Evolutionary conservation across 371 early-diverging fungal species (phyloP).

Genomic region (Mucor ambiguus): DNA sequence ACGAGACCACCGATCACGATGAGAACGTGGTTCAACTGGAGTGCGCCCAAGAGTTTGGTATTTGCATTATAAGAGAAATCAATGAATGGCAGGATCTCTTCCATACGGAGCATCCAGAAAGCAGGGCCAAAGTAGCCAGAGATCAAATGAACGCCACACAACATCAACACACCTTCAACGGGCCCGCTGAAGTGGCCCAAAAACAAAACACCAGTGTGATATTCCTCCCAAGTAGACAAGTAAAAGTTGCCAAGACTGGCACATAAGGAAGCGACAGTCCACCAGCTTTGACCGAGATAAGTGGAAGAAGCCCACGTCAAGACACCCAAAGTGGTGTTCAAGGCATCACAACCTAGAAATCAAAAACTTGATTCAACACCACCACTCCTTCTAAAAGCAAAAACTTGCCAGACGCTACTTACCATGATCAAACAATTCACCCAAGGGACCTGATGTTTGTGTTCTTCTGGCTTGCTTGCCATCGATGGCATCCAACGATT

Average conservation of each 20-base stretch:
- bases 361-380: background rate
- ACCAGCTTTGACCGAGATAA: conserved; percentile 80
- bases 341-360: conserved; percentile 84
- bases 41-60: conserved; percentile 43
- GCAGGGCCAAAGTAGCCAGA: conserved; percentile 63
- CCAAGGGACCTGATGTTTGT: conserved; percentile 87
- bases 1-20: conserved; percentile 60
- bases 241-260: conserved; percentile 87
- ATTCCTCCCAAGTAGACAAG: conserved; percentile 95
- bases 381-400: background rate
- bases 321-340: conserved; percentile 75
- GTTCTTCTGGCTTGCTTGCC: conserved; percentile 98
- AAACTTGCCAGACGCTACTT: conserved; percentile 17
- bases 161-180: conserved; percentile 91
- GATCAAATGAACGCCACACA: conserved; percentile 61
- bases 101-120: conserved; percentile 40
- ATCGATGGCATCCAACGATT: conserved; percentile 97
- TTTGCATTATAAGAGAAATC: conserved; percentile 22
- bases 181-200: conserved; percentile 95
- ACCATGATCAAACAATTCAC: conserved; percentile 95
- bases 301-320: conserved; percentile 67
- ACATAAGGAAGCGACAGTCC: conserved; percentile 57
- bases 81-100: conserved; percentile 34
- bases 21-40: conserved; percentile 67
- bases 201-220: conserved; percentile 90